Percentiles rank a stretch among this genome's conserved stretches.
Conservation (phyloP, 805 yeast genomes). For the Martiniozyma abietophila region DNA sequence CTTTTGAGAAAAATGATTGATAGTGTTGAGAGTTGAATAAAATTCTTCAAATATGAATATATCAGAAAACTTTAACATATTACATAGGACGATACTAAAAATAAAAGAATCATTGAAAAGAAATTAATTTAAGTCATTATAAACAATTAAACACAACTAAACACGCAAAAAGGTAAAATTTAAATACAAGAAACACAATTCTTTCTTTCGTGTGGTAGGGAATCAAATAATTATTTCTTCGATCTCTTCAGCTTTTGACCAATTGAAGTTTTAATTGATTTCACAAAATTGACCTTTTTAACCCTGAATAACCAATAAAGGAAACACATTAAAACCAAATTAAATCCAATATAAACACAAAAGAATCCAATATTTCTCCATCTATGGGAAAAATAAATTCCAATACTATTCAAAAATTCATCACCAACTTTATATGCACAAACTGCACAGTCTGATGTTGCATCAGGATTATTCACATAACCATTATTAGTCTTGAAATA, state of each 20-base stretch:
- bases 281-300: constrained; percentile 6
- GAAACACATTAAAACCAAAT: constrained; percentile 20
- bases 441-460: constrained; percentile 39
- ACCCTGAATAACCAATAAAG: constrained; percentile 17
- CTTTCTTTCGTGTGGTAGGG: no score
- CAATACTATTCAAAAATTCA: constrained; percentile 34
- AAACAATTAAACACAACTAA: no score
- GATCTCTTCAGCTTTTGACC: neutral
- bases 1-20: no score
- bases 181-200: no score
- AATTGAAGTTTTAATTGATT: neutral
- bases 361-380: constrained; percentile 66
- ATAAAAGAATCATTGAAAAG: no score
- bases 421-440: constrained; percentile 39
- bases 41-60: no score
- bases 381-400: constrained; percentile 35
- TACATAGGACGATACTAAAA: no score
- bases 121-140: no score
- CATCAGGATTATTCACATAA: constrained; percentile 46
- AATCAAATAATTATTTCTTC: neutral
- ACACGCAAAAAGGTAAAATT: no score
- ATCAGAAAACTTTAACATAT: no score
- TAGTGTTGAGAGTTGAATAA: no score
- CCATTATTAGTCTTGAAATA: constrained; percentile 39
- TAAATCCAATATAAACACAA: constrained; percentile 48